Evolutionary conservation across 768 basidiomycete genomes (phyloP), one percentile per base, ranked within the genome.

Genomic region (Hebeloma cylindrosporum): DNA sequence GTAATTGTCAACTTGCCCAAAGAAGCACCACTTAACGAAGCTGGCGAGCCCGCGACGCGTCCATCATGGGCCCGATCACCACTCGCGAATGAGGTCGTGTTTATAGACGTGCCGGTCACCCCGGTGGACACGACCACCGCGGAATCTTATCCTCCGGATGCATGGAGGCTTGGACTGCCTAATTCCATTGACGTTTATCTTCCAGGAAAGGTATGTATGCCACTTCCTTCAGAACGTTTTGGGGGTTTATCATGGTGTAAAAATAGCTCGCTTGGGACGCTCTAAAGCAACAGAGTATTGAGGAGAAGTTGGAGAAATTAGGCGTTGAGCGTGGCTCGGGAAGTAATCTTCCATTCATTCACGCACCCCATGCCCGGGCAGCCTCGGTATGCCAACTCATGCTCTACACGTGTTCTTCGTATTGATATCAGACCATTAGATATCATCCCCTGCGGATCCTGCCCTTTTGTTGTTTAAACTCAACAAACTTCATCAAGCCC

Each of bases 401-500:
- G 61, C 51, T 45, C 30, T 38, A 51, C 56, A 59, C 59, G 55
- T 63, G 56, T 55, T 32, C 34, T 48, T 38, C 39, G 25, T 43
- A 44, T 48, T 36, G 45, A 55, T 44, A 27, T 30, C 27, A 11
- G 30, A 27, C 36, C 30, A 32, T 40, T 21, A 93, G 90, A 88
- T 92, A 65, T 92, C 90, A 2, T 91, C 88, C n/a, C 88, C 90
- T 21, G 89, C 89, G 3, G 90, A 92, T 60, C 89, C 90, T 21
- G 85, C 86, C 14, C 64, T 93, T 17, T 71, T 93, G 14, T 75
- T 81, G 52, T 90, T 85, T 68, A 91, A 89, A 63, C 71, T 92
- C 32, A 89, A 88, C 67, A 89, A 88, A 64, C 71, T 93, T 7
- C 88, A 89, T 51, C 83, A 83, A 64, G 75, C 83, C 0, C 85